These are phyloP conservation scores for Apiotrichum domesticum DNA, from an alignment of 1,284 basidiomycete species.

Conservation along the genomic window DNA sequence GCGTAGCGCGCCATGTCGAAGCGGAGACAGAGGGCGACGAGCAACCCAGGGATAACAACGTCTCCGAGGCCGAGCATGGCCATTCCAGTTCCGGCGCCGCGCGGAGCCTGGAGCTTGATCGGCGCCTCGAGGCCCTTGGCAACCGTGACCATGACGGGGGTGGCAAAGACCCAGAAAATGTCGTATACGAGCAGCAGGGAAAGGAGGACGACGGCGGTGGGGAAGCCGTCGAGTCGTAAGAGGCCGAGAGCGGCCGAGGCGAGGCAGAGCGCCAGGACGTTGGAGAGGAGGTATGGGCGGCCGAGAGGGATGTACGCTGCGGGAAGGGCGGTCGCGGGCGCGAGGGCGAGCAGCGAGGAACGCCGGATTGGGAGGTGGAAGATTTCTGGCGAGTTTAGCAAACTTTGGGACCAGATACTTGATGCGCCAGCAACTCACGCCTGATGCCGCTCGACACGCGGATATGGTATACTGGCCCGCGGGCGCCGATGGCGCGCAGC, in stretches of 20 bases:
- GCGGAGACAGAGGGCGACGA: slow-evolving; percentile 80
- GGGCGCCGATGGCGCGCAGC: slow-evolving; percentile 17
- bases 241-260: slow-evolving; percentile 74
- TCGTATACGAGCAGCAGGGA: slow-evolving; percentile 80
- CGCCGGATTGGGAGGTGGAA: slow-evolving; percentile 44
- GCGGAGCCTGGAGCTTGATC: slow-evolving; percentile 84
- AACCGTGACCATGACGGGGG: slow-evolving; percentile 71
- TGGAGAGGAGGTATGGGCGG: slow-evolving; percentile 67
- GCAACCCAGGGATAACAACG: slow-evolving; percentile 63
- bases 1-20: slow-evolving; percentile 61
- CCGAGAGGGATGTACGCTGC: slow-evolving; percentile 59
- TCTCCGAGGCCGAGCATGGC: slow-evolving; percentile 88
- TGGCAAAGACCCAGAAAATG: slow-evolving; percentile 58
- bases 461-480: slow-evolving; percentile 36
- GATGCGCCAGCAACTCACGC: slow-evolving; percentile 26
- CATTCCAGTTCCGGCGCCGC: slow-evolving; percentile 56
- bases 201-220: slow-evolving; percentile 77
- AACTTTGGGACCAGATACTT: background rate
- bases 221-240: slow-evolving; percentile 83
- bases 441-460: slow-evolving; percentile 38
- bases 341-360: slow-evolving; percentile 58
- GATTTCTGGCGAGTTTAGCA: slow-evolving; percentile 30
- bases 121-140: slow-evolving; percentile 89
- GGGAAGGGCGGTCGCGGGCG: slow-evolving; percentile 62
- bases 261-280: slow-evolving; percentile 78